Conservation (phyloP, 139 green algal species). For the Ettlia oleoabundans region DNA sequence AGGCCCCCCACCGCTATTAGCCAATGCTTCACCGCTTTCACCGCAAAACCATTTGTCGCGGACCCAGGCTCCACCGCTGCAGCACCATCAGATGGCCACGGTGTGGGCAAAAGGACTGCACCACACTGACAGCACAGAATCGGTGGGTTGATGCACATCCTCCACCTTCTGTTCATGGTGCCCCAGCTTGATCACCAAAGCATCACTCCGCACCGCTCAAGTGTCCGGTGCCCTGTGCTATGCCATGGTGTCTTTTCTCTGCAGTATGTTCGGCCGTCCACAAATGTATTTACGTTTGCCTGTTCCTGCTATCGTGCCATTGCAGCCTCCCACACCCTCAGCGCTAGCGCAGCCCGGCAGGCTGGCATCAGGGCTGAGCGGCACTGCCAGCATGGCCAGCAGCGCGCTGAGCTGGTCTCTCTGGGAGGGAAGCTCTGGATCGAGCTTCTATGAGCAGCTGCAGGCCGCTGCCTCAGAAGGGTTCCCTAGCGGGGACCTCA, state of each 20-base stretch:
- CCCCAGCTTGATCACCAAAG: too few species aligned
- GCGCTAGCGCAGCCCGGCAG: background rate
- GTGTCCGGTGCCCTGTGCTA: too few species aligned
- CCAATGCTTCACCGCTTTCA: background rate
- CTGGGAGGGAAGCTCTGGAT: background rate
- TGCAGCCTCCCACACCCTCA: background rate
- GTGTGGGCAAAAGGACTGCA: constrained; percentile 4
- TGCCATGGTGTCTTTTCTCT: too few species aligned
- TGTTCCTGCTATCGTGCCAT: too few species aligned
- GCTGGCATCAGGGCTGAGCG: background rate
- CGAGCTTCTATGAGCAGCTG: constrained; percentile 29
- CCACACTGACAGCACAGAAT: background rate
- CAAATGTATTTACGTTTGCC: too few species aligned
- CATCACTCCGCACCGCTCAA: too few species aligned
- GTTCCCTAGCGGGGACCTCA: too few species aligned
- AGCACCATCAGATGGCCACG: background rate
- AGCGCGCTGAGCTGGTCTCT: background rate
- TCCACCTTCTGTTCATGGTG: too few species aligned
- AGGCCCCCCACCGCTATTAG: too few species aligned
- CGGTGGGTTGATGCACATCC: background rate
- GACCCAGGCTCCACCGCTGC: background rate
- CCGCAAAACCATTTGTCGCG: background rate
- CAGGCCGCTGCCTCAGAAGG: background rate
- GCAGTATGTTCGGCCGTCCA: too few species aligned
- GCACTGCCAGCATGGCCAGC: too few species aligned